phyloP scores from a whole-genome alignment of 495 filamentous ascomycete genomes.

The Thermothielavioides terrestris region DNA sequence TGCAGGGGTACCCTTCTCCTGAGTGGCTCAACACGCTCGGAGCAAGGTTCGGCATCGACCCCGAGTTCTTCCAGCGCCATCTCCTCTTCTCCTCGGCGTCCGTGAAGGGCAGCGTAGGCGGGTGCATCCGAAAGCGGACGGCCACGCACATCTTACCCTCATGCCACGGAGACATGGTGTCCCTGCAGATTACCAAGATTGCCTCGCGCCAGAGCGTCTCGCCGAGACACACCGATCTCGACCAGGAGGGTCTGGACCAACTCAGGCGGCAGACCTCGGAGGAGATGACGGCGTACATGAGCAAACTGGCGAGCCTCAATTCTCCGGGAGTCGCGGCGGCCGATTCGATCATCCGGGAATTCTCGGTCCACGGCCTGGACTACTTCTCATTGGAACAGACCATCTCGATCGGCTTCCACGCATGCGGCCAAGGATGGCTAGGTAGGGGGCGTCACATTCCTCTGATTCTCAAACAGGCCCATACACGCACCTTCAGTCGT shows the following conservation, averaged over 20 bases:
- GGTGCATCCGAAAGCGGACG: background rate
- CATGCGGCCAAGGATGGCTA: constrained; percentile 2
- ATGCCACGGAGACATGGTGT: background rate
- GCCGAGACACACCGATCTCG: background rate
- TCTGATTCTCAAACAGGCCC: too few species aligned
- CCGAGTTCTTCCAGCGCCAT: constrained; percentile 5
- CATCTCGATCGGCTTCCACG: constrained; percentile 17
- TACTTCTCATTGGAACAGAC: constrained; percentile 23
- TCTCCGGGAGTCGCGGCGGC: constrained; percentile 11
- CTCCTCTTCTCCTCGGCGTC: background rate
- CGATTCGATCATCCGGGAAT: constrained; percentile 21
- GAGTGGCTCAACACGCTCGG: constrained; percentile 1
- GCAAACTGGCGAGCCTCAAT: background rate
- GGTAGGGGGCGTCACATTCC: too few species aligned
- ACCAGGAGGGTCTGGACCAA: background rate
- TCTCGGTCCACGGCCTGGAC: constrained; percentile 9
- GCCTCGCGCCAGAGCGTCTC: background rate
- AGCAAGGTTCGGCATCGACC: background rate
- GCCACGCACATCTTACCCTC: background rate
- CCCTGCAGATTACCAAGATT: background rate
- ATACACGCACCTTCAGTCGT: too few species aligned
- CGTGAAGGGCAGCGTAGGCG: too few species aligned
- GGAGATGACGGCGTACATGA: background rate
- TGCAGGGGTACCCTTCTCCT: background rate
- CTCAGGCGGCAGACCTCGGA: background rate